phyloP scores from a whole-genome alignment of 371 early-diverging fungal species.

The Parasitella parasitica region DNA sequence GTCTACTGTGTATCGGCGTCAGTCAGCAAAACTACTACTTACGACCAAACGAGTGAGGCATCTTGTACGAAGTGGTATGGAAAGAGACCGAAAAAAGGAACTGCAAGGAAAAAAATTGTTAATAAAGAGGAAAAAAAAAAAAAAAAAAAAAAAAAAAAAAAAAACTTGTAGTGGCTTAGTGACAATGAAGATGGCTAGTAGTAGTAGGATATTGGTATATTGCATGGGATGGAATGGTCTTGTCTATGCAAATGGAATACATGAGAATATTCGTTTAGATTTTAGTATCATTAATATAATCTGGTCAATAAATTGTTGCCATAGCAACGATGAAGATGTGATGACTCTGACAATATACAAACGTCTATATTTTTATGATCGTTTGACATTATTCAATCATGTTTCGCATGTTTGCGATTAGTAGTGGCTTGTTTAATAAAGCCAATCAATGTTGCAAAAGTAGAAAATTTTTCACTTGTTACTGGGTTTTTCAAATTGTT shows the following conservation, averaged over 20 bases:
- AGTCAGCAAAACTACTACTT: slow-evolving; percentile 27
- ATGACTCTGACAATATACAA: background rate
- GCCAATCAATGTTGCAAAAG: background rate
- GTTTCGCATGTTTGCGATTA: background rate
- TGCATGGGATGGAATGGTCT: no score
- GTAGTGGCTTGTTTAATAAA: background rate
- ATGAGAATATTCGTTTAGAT: no score
- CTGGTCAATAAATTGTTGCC: background rate
- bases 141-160: slow-evolving; percentile 26
- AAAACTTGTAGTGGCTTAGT: slow-evolving; percentile 31
- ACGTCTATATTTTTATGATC: background rate
- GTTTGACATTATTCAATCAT: background rate
- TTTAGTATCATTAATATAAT: no score
- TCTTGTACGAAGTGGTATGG: slow-evolving; percentile 38
- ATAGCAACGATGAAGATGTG: background rate
- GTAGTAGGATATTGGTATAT: no score
- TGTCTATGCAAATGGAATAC: no score
- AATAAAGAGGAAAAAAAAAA: slow-evolving; percentile 26
- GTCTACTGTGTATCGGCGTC: background rate
- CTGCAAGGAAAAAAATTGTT: slow-evolving; percentile 28
- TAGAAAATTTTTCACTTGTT: slow-evolving; percentile 7
- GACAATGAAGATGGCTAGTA: no score
- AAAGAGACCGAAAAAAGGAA: slow-evolving; percentile 23
- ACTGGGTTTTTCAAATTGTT: slow-evolving; percentile 2
- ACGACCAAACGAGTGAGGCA: slow-evolving; percentile 96